Evolutionary conservation across 2,329 filamentous ascomycete genomes (phyloP).

Genomic region (Neobulgaria alba): DNA sequence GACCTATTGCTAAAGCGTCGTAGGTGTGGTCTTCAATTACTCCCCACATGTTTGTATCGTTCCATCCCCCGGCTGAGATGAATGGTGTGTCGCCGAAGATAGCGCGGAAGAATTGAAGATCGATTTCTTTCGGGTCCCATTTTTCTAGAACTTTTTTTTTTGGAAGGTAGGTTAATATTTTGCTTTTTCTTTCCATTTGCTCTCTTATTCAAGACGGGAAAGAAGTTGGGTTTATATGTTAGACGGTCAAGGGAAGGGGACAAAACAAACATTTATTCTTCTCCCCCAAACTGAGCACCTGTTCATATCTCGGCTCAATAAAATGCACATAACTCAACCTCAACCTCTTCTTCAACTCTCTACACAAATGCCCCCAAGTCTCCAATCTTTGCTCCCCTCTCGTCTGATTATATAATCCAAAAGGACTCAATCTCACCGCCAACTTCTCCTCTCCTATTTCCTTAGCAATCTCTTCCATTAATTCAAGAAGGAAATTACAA

Average conservation of each 20-base stretch:
- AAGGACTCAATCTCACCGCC: slow-evolving; percentile 47
- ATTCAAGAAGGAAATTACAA: slow-evolving; percentile 42
- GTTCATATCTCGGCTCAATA: slow-evolving; percentile 45
- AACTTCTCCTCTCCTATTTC: slow-evolving; percentile 43
- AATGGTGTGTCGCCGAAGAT: slow-evolving; percentile 43
- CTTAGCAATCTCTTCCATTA: slow-evolving; percentile 40
- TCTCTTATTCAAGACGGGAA: too few species aligned
- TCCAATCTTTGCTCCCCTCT: too few species aligned
- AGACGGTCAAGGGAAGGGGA: too few species aligned
- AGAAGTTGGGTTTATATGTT: too few species aligned
- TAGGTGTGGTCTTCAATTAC: slow-evolving; percentile 39
- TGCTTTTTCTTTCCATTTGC: too few species aligned
- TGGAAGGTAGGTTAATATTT: too few species aligned
- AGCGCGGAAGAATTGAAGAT: too few species aligned
- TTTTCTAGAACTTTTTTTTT: too few species aligned
- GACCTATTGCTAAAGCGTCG: slow-evolving; percentile 39
- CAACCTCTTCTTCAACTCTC: slow-evolving; percentile 38
- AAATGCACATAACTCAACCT: slow-evolving; percentile 51
- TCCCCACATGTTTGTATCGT: slow-evolving; percentile 42
- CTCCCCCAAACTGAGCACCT: slow-evolving; percentile 39
- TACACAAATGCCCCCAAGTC: slow-evolving; percentile 39
- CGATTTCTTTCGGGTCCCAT: too few species aligned
- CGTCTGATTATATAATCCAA: slow-evolving; percentile 53
- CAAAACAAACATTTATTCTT: slow-evolving; percentile 36
- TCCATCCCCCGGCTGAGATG: slow-evolving; percentile 46